These are phyloP conservation scores for Pichia sporocuriosa DNA, from an alignment of 805 yeast genomes.

Conservation along the genomic window DNA sequence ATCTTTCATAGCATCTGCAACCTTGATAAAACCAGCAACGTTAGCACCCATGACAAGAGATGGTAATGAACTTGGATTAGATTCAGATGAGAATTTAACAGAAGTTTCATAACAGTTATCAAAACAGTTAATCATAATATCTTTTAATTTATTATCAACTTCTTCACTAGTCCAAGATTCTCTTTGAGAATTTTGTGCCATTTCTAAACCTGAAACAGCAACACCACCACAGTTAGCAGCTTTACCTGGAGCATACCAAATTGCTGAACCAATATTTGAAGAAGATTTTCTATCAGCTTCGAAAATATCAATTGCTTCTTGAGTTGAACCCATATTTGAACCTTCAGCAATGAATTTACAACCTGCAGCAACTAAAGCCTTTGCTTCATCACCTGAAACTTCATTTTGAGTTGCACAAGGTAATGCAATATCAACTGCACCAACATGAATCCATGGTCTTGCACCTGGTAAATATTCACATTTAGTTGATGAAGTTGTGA, in stretches of 20 bases:
- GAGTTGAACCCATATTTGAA: conserved; percentile 98
- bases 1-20: conserved; percentile 96
- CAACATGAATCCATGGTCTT: conserved; percentile 94
- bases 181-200: conserved; percentile 99
- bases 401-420: conserved; percentile 99
- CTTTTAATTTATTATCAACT: conserved; percentile 86
- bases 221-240: conserved; percentile 99
- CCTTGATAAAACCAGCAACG: conserved; percentile 98
- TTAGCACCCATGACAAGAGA: conserved; percentile 98
- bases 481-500: conserved; percentile 38
- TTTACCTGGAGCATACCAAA: conserved; percentile 99
- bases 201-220: conserved; percentile 95
- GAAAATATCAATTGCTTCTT: conserved; percentile 91
- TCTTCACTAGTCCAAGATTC: conserved; percentile 85
- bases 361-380: conserved; percentile 88
- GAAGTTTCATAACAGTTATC: conserved; percentile 89
- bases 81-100: conserved; percentile 64
- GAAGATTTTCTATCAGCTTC: conserved; percentile 68
- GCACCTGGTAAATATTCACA: conserved; percentile 86
- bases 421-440: conserved; percentile 88
- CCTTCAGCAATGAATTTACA: conserved; percentile 95
- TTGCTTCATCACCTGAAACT: conserved; percentile 94
- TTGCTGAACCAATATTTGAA: conserved; percentile 38
- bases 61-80: conserved; percentile 65
- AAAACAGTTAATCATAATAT: conserved; percentile 90